Evolutionary conservation across 169 alveolate genomes (phyloP).

Genomic region (Plasmodium coatneyi): DNA sequence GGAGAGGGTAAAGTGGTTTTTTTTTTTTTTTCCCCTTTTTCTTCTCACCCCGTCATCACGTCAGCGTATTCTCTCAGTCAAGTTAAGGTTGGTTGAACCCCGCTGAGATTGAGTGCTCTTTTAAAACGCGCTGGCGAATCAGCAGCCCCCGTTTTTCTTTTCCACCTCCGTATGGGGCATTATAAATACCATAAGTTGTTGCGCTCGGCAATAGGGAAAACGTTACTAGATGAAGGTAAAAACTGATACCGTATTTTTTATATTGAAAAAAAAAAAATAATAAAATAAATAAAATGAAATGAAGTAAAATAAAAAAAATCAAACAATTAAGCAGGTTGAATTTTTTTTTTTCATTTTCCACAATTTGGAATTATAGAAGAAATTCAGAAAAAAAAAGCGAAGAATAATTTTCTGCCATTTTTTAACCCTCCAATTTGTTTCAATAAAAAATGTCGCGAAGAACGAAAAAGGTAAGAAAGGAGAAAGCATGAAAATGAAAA

Average conservation of each 20-base stretch:
- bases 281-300: too few species aligned
- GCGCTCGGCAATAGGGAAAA: not conserved
- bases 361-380: not conserved
- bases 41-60: not conserved
- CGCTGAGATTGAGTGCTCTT: not conserved
- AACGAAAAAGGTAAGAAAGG: conserved; percentile 65
- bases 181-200: not conserved
- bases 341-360: not conserved
- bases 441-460: conserved; percentile 55
- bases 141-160: not conserved
- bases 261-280: too few species aligned
- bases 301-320: too few species aligned
- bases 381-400: not conserved
- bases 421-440: not conserved
- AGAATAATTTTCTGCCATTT: not conserved
- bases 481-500: not conserved
- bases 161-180: not conserved
- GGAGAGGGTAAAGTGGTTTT: not conserved
- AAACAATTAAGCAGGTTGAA: not conserved
- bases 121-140: not conserved
- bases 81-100: not conserved
- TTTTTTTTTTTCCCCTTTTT: not conserved
- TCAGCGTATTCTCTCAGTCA: not conserved
- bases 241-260: not conserved
- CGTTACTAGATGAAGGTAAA: not conserved